Evolutionary conservation across 2,329 filamentous ascomycete species (phyloP).

Genomic region (Juglanconis sp.): DNA sequence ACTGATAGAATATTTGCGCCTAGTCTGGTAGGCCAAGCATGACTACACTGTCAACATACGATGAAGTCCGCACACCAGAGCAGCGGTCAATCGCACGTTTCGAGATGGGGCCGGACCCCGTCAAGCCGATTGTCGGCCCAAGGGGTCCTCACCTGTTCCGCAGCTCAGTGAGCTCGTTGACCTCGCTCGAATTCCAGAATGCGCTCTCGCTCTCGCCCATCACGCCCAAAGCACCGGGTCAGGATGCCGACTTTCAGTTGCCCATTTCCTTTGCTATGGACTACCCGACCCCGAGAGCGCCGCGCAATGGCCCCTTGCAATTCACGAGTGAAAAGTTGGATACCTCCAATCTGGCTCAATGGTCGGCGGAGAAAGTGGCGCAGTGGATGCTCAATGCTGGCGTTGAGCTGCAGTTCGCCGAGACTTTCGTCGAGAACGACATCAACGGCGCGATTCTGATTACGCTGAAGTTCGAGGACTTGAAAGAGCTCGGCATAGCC

Average conservation of each 20-base stretch:
- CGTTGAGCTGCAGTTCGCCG: conserved; percentile 72
- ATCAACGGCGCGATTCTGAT: conserved; percentile 85
- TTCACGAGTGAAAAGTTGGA: conserved; percentile 58
- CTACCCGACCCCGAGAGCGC: conserved; percentile 34
- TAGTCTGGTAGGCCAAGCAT: conserved; percentile 72
- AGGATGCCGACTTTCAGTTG: conserved; percentile 29
- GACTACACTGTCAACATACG: conserved; percentile 82
- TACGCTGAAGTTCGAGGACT: conserved; percentile 86
- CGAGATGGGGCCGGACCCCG: conserved; percentile 38
- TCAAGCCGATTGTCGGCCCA: conserved; percentile 72
- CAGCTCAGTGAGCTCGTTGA: conserved; percentile 59
- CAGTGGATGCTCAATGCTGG: conserved; percentile 84
- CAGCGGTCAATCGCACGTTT: conserved; percentile 18
- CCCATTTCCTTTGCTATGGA: conserved; percentile 35
- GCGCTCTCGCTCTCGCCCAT: conserved; percentile 70
- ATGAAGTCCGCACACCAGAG: conserved; percentile 73
- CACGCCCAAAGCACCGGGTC: conserved; percentile 57
- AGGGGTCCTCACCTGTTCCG: conserved; percentile 84
- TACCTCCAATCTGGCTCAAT: conserved; percentile 56
- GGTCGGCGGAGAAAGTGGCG: conserved; percentile 74
- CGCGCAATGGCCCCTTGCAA: conserved; percentile 51
- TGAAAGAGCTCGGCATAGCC: conserved; percentile 75
- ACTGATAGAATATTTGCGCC: conserved; percentile 17
- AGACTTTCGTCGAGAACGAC: conserved; percentile 87
- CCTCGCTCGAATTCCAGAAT: conserved; percentile 45